Base-by-base conservation (phyloP, 164 flowering plant genomes). In the Dillenia suffruticosa region DNA sequence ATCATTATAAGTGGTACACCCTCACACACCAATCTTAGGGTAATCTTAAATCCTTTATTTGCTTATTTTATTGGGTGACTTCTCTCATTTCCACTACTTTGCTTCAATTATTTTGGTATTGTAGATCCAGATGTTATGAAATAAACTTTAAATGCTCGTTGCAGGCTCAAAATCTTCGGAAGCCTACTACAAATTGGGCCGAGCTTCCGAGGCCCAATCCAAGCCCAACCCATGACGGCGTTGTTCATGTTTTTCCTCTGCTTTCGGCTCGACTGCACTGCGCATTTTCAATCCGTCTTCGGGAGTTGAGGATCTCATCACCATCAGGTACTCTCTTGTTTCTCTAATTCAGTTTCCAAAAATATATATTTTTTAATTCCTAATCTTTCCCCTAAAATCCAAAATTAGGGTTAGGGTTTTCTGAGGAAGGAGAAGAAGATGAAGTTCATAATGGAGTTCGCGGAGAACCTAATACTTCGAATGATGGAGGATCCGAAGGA, bases 1-100 rank as follows among this genome's bases (percentile, higher is more conserved):
- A 85, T 95, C 32, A 69, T 95, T 58, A 86, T 95, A 40, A 95
- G 97, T 80, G 99, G 99, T 57, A 95, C 97, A 17, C 99, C 99
- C 58, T 74, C 92, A 55, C 97, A 95, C 69, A 95, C 92, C 73
- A 90, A 95, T 81, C 78, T 95, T 44, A 95, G 88, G 97, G 99
- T 92, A 74, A 56, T 24, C 44, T 22, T 15, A 19, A 19, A 19
- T 19, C 22, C 22, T 19, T 19, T 1, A 19, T 19, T 11, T 56
- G 26, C 49, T 66, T 51, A 2, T 12, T 51, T 57, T 61, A 24
- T 61, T 46, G 1, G 51, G 16, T 12, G 10, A 6, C 44, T 44
- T 57, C 22, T n/a, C 45, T 50, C 48, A 45, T 19, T 19, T 19
- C 22, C 1, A 19, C 1, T 19, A 19, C 22, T 19, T 1, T 19